phyloP scores from a whole-genome alignment of 164 flowering plant genomes.

The Houttuynia cordata region DNA sequence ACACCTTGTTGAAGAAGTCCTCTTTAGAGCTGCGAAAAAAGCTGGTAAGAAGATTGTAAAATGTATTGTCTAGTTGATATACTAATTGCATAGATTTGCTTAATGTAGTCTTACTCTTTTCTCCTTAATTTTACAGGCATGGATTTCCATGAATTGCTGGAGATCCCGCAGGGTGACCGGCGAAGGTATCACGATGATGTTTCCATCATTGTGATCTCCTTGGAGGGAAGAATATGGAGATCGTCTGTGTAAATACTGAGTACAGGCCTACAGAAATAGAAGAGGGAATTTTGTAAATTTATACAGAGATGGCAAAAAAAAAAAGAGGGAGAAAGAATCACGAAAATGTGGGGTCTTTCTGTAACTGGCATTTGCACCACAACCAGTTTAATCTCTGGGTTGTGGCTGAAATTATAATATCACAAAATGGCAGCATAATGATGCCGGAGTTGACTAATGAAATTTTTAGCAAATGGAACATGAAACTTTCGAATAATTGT shows the following conservation, averaged over 20 bases:
- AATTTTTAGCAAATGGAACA: not conserved
- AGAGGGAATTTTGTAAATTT: not conserved
- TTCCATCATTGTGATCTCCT: conserved; percentile 56
- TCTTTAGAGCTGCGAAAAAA: conserved; percentile 64
- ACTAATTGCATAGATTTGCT: not conserved
- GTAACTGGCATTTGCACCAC: not conserved
- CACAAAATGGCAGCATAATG: not conserved
- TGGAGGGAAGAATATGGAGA: conserved; percentile 64
- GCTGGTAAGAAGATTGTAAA: conserved; percentile 31
- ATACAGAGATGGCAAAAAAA: not conserved
- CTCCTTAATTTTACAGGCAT: conserved; percentile 34
- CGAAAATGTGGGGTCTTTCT: not conserved
- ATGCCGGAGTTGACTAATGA: too few species aligned
- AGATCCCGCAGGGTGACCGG: conserved; percentile 59
- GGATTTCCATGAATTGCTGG: conserved; percentile 63
- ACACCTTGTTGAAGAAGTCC: conserved; percentile 53
- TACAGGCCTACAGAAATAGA: not conserved
- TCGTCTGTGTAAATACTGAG: conserved; percentile 18
- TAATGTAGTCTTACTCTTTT: not conserved
- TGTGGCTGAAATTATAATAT: not conserved
- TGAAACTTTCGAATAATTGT: not conserved
- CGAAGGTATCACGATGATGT: conserved; percentile 64
- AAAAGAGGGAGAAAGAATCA: not conserved
- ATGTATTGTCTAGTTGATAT: not conserved
- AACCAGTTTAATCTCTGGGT: not conserved